Evolutionary conservation across 2,329 filamentous ascomycete genomes (phyloP).

Genomic region (Penicillium sp.): DNA sequence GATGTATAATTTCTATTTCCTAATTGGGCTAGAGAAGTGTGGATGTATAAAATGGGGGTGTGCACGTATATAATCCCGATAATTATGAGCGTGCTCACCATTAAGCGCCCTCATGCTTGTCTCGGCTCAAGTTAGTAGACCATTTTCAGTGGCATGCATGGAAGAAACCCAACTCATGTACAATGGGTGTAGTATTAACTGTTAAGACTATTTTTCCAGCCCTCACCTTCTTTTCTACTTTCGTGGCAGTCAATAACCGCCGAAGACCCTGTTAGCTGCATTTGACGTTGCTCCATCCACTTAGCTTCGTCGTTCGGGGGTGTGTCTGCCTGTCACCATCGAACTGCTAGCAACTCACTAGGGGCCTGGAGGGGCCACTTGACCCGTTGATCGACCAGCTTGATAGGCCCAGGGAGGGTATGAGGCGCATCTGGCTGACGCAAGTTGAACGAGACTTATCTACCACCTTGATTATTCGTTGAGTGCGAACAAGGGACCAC

Average conservation of each 20-base stretch:
- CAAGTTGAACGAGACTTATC: background rate
- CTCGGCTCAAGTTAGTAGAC: background rate
- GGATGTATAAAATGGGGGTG: no score
- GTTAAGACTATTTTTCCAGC: background rate
- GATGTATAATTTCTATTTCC: no score
- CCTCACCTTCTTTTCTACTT: background rate
- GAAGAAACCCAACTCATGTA: background rate
- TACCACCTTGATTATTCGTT: background rate
- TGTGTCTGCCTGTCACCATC: background rate
- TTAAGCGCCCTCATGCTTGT: background rate
- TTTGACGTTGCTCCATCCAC: conserved; percentile 1
- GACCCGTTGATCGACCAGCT: conserved; percentile 1
- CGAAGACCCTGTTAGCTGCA: conserved; percentile 9
- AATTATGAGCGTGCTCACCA: background rate
- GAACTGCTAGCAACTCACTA: no score
- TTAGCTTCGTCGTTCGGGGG: background rate
- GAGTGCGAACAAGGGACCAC: background rate
- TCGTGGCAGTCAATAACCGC: conserved; percentile 1
- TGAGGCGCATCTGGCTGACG: conserved; percentile 6
- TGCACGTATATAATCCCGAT: no score
- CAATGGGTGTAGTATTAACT: background rate
- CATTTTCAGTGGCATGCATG: background rate
- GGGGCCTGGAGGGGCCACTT: background rate
- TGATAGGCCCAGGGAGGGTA: conserved; percentile 3
- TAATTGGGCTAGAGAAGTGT: no score